Conservation (phyloP, 345 rosid genomes). For the Dipteronia sinensis region DNA sequence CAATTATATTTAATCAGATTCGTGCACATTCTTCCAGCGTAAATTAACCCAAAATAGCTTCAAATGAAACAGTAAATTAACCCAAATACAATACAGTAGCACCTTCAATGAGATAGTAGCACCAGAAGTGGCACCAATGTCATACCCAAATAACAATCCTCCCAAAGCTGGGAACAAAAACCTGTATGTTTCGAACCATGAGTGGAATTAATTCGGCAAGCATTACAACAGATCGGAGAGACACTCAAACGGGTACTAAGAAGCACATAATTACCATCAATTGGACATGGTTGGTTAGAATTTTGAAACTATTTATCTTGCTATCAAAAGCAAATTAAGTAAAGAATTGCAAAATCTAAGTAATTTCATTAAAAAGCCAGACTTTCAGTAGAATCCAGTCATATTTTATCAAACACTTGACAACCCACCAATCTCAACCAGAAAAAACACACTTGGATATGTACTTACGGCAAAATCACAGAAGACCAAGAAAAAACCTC, state of each 20-base stretch:
- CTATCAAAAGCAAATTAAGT: background rate
- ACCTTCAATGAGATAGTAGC: slow-evolving; percentile 92
- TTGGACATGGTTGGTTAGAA: slow-evolving; percentile 7
- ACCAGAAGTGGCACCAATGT: slow-evolving; percentile 97
- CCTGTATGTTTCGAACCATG: slow-evolving; percentile 40
- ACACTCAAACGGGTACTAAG: background rate
- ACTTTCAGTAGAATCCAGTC: background rate
- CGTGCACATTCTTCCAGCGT: background rate
- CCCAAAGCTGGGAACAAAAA: slow-evolving; percentile 92
- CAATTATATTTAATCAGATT: slow-evolving; percentile 29
- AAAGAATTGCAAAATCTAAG: background rate
- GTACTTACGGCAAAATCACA: slow-evolving; percentile 78
- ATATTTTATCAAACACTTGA: background rate
- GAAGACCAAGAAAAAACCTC: slow-evolving; percentile 88
- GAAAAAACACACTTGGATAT: background rate
- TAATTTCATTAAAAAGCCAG: background rate
- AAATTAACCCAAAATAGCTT: background rate
- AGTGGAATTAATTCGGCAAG: slow-evolving; percentile 19
- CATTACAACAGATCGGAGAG: background rate
- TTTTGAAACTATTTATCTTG: background rate
- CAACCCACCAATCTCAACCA: background rate
- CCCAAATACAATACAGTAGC: background rate
- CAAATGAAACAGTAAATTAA: background rate
- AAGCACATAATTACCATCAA: background rate
- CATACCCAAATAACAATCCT: slow-evolving; percentile 90